Evolutionary conservation across 2,329 filamentous ascomycete species (phyloP).

Genomic region (Diplodia scrobiculata): DNA sequence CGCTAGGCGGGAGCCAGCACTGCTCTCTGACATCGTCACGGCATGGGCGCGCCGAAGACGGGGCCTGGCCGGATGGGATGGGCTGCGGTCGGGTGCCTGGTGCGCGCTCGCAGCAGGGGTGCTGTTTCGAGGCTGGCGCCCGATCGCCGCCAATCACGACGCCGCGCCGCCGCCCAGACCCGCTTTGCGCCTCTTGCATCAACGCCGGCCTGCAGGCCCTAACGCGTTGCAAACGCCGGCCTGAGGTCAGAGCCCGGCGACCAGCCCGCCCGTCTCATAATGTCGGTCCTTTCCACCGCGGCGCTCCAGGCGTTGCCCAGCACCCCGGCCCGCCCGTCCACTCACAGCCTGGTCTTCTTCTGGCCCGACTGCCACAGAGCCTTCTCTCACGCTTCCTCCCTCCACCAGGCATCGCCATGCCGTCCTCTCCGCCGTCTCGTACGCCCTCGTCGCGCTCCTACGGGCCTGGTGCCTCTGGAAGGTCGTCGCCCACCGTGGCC

Average conservation of each 20-base stretch:
- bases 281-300: constrained; percentile 28
- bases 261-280: constrained; percentile 26
- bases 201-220: constrained; percentile 26
- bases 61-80: constrained; percentile 21
- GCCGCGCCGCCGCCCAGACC: neutral
- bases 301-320: neutral
- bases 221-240: constrained; percentile 24
- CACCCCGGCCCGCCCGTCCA: constrained; percentile 3
- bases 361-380: constrained; percentile 15
- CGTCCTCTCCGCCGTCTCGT: constrained; percentile 17
- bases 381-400: constrained; percentile 5
- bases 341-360: constrained; percentile 13
- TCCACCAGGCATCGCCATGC: constrained; percentile 17
- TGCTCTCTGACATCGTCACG: constrained; percentile 17
- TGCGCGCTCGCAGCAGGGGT: constrained; percentile 13
- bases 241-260: constrained; percentile 23
- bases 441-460: constrained; percentile 8
- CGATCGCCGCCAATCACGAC: constrained; percentile 19
- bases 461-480: constrained; percentile 7
- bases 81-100: constrained; percentile 20
- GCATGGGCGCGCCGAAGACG: constrained; percentile 16
- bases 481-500: constrained; percentile 6
- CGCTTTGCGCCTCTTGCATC: constrained; percentile 30
- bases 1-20: neutral
- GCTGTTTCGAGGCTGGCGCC: constrained; percentile 23